Percentiles rank a stretch among this genome's conserved stretches.
These are phyloP conservation scores for Phanerodontia chrysosporium DNA, from an alignment of 768 basidiomycete species.

Conservation along the genomic window DNA sequence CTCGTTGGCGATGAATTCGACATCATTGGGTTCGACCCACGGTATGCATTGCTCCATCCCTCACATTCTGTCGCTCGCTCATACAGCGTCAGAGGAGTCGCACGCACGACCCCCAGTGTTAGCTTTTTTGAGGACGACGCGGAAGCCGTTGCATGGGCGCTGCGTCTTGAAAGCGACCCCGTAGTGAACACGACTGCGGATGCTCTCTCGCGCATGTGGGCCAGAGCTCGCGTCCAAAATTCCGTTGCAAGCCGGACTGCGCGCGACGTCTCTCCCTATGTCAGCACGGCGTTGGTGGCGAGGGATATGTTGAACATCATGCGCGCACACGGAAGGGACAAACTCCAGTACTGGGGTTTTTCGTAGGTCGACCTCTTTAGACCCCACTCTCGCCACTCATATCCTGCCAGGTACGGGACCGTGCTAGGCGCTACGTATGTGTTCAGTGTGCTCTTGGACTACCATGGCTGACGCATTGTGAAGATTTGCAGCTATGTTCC, in stretches of 20 bases:
- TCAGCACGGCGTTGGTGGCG: constrained; percentile 25
- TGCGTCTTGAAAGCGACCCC: not conserved
- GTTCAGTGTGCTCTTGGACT: not conserved
- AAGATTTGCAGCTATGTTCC: constrained; percentile 29
- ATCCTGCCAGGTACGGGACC: constrained; percentile 14
- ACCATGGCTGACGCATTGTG: not conserved
- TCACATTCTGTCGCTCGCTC: not conserved
- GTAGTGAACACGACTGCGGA: constrained; percentile 1
- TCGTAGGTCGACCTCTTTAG: constrained; percentile 5
- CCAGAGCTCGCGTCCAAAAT: not conserved
- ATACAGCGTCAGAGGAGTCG: not conserved
- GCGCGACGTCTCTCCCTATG: constrained; percentile 8
- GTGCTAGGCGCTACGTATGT: constrained; percentile 16
- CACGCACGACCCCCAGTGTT: not conserved
- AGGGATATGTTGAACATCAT: constrained; percentile 29
- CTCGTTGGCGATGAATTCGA: constrained; percentile 27
- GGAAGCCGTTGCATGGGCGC: not conserved
- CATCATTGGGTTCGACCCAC: constrained; percentile 27
- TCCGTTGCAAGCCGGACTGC: constrained; percentile 1
- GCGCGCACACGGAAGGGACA: constrained; percentile 23
- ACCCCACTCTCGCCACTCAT: too few species aligned
- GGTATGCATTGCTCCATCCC: constrained; percentile 11
- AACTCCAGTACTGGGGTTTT: constrained; percentile 29
- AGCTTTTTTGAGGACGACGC: constrained; percentile 4
- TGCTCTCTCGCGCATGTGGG: not conserved